Base-by-base conservation (phyloP, 768 basidiomycete species). In the Panaeolus papilionaceus region DNA sequence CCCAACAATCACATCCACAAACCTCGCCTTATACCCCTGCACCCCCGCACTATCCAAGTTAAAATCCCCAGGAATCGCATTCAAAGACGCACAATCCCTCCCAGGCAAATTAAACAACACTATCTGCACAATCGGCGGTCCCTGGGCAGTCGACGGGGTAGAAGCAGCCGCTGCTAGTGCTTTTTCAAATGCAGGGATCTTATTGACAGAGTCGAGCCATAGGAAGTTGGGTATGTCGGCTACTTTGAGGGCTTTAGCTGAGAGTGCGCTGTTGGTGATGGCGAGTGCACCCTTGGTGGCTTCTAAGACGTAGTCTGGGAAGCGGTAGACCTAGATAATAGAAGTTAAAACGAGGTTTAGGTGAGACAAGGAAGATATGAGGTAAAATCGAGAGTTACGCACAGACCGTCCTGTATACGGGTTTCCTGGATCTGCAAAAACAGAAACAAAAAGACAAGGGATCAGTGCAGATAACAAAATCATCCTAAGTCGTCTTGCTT, bases 211-310 rank as follows among this genome's bases (percentile, higher is more conserved):
- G 47, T 51, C 47, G 12, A 51, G 20, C 47, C 47, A 51, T 8
- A 51, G 47, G 23, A 51, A 51, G 47, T 51, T 51, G 47, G 47
- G 26, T 9, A 51, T 20, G 20, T 51, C 26, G n/a, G 47, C 47
- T 12, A 51, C 20, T 51, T 23, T 51, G 47, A 51, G 47, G n/a
- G 47, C 47, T 51, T 51, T 51, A 6, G n/a, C 9, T 9, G 47
- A 51, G 47, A 51, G 47, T 8, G n/a, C 26, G 20, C 1, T 9
- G 20, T 51, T 26, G 47, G 47, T 51, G n/a, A 51, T 51, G 47
- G 47, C n/a, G 20, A 23, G 47, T 23, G 47, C 47, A 8, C 47
- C 47, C 4, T 20, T 26, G 12, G 47, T 51, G 23, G 20, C 20
- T 51, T 20, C 47, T 7, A 1, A 2, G n/a, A 51, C 47, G 12